Conservation (phyloP, 2,329 filamentous ascomycete species). For the Xylaria hypoxylon region DNA sequence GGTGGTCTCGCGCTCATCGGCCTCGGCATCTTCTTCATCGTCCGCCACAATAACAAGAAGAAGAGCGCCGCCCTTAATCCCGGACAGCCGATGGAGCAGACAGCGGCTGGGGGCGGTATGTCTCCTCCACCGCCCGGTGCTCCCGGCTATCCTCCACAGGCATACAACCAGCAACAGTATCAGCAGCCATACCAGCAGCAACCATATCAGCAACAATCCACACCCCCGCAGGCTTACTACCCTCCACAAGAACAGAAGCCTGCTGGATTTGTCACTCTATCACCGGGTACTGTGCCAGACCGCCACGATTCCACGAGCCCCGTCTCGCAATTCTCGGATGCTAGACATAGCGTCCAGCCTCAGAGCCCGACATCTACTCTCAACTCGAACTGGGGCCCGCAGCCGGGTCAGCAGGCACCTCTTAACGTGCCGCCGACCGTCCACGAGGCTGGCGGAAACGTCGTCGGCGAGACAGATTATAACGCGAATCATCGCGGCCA, state of each 20-base stretch:
- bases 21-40: slow-evolving; percentile 55
- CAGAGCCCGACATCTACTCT: slow-evolving; percentile 47
- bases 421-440: slow-evolving; percentile 47
- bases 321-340: slow-evolving; percentile 43
- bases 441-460: slow-evolving; percentile 55
- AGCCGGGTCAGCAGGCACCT: slow-evolving; percentile 41
- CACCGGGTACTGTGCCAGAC: slow-evolving; percentile 40
- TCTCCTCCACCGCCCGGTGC: neutral
- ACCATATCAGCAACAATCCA: slow-evolving; percentile 34
- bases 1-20: slow-evolving; percentile 56
- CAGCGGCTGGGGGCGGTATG: slow-evolving; percentile 12
- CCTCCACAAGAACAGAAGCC: slow-evolving; percentile 42
- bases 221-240: slow-evolving; percentile 42
- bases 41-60: slow-evolving; percentile 54
- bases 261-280: slow-evolving; percentile 41
- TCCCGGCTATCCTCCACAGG: slow-evolving; percentile 39
- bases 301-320: slow-evolving; percentile 48
- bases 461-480: slow-evolving; percentile 48
- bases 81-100: slow-evolving; percentile 37
- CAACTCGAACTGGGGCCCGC: slow-evolving; percentile 42
- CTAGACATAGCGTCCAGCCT: slow-evolving; percentile 41
- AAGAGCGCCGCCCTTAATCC: slow-evolving; percentile 35
- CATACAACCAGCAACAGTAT: slow-evolving; percentile 31
- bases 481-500: slow-evolving; percentile 53
- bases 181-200: slow-evolving; percentile 41